phyloP scores from a whole-genome alignment of 2,329 filamentous ascomycete species.

The Stagonosporopsis rhizophila region DNA sequence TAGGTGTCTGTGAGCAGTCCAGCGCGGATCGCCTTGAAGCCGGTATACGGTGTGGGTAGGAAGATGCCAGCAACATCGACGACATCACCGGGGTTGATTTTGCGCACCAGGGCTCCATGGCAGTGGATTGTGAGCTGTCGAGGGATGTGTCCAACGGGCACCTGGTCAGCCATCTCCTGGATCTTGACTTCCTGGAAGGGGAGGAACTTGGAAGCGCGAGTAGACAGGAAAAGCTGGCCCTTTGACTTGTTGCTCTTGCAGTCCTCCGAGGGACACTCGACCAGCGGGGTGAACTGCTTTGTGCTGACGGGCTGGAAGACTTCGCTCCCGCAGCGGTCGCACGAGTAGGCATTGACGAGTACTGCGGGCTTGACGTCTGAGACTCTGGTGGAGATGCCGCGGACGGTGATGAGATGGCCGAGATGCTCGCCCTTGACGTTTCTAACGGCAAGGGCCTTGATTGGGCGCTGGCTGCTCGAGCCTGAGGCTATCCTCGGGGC shows the following conservation, averaged over 20 bases:
- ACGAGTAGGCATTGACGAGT: conserved; percentile 98
- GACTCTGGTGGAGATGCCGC: conserved; percentile 92
- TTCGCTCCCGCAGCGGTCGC: conserved; percentile 93
- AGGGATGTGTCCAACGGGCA: conserved; percentile 96
- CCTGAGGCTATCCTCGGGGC: conserved; percentile 82
- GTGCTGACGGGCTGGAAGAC: conserved; percentile 95
- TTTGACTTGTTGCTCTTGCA: conserved; percentile 91
- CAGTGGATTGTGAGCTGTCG: conserved; percentile 88
- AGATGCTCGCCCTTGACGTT: conserved; percentile 93
- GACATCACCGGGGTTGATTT: conserved; percentile 91
- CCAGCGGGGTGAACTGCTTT: conserved; percentile 87
- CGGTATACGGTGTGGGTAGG: conserved; percentile 96
- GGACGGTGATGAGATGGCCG: conserved; percentile 89
- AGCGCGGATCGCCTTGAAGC: conserved; percentile 95
- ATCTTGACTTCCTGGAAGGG: conserved; percentile 99
- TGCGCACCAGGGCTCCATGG: conserved; percentile 83
- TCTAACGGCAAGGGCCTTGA: conserved; percentile 82
- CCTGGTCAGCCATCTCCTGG: conserved; percentile 98
- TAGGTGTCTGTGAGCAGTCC: conserved; percentile 98
- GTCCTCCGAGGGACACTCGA: conserved; percentile 86
- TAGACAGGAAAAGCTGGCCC: conserved; percentile 91
- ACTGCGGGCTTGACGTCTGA: conserved; percentile 98
- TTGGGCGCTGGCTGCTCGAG: conserved; percentile 65
- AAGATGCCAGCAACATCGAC: conserved; percentile 96
- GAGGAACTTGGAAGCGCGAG: conserved; percentile 94